These are phyloP conservation scores for Vigna nakashimae DNA, from an alignment of 306 rosid species.

Conservation along the genomic window DNA sequence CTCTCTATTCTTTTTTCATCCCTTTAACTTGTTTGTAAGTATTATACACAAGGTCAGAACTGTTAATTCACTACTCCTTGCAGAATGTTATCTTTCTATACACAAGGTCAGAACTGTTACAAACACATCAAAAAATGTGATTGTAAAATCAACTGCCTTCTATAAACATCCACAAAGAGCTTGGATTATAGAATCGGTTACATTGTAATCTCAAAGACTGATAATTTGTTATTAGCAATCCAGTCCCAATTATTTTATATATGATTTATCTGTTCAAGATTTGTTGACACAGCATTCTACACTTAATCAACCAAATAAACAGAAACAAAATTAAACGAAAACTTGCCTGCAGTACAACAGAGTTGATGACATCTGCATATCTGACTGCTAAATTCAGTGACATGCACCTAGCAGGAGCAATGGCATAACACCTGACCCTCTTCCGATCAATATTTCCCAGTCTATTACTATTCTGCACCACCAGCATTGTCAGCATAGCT, in stretches of 20 bases:
- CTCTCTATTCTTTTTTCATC: slow-evolving; percentile 12
- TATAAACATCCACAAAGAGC: background rate
- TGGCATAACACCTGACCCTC: slow-evolving; percentile 84
- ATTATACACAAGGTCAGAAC: background rate
- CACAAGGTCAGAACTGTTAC: background rate
- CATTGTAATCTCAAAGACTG: background rate
- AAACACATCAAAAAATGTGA: background rate
- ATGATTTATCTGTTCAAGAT: background rate
- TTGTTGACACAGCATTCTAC: slow-evolving; percentile 23
- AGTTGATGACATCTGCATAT: slow-evolving; percentile 91
- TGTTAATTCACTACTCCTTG: background rate
- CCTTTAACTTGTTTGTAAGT: background rate
- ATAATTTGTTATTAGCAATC: background rate
- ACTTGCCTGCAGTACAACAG: slow-evolving; percentile 93
- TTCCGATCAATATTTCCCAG: slow-evolving; percentile 77
- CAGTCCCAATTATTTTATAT: background rate
- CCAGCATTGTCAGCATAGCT: slow-evolving; percentile 75
- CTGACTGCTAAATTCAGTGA: slow-evolving; percentile 89
- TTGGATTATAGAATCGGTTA: background rate
- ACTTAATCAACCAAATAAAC: background rate
- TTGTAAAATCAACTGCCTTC: background rate
- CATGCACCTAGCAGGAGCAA: slow-evolving; percentile 95
- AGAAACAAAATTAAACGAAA: background rate
- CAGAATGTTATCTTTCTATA: slow-evolving; percentile 16
- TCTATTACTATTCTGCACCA: slow-evolving; percentile 66